A percentile compares a stretch with the other conserved stretches of the same genome.
Conservation (phyloP, 768 basidiomycete genomes). For the Baorangia bicolor region DNA sequence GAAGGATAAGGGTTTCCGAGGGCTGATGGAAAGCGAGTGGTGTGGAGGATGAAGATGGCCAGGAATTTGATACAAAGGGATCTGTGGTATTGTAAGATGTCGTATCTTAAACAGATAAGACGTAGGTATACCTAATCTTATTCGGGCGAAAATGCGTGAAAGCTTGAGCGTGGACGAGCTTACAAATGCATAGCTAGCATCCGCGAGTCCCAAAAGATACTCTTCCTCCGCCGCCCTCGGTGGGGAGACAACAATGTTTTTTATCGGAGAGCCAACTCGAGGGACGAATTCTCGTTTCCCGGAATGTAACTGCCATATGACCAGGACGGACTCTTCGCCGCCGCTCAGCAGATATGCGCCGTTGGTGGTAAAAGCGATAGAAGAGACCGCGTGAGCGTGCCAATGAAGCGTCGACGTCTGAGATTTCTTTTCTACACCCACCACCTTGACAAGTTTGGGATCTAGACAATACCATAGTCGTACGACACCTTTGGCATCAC, state of each 20-base stretch:
- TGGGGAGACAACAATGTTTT: slow-evolving; percentile 60
- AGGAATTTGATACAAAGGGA: slow-evolving; percentile 31
- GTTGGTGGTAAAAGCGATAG: slow-evolving; percentile 82
- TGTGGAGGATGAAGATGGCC: slow-evolving; percentile 40
- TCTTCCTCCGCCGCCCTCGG: slow-evolving; percentile 67
- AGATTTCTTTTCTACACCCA: slow-evolving; percentile 72
- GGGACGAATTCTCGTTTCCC: slow-evolving; percentile 92
- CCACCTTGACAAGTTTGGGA: slow-evolving; percentile 49
- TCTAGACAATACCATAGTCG: slow-evolving; percentile 92
- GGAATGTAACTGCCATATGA: slow-evolving; percentile 92
- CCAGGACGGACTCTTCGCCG: slow-evolving; percentile 94
- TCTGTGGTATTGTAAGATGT: slow-evolving; percentile 27
- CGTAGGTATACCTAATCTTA: slow-evolving; percentile 65
- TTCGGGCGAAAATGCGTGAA: slow-evolving; percentile 66
- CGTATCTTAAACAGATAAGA: not conserved
- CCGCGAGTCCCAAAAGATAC: slow-evolving; percentile 78
- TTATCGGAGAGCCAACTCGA: slow-evolving; percentile 84
- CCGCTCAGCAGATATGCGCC: slow-evolving; percentile 92
- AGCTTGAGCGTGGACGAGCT: slow-evolving; percentile 71
- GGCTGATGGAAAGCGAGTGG: slow-evolving; percentile 77
- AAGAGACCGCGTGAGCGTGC: slow-evolving; percentile 93
- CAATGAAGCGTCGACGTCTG: slow-evolving; percentile 90
- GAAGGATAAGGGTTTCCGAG: slow-evolving; percentile 78
- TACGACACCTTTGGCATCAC: slow-evolving; percentile 82
- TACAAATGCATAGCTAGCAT: slow-evolving; percentile 79